Base-by-base conservation (phyloP, 2,329 filamentous ascomycete species). In the Curvularia verruculosa region DNA sequence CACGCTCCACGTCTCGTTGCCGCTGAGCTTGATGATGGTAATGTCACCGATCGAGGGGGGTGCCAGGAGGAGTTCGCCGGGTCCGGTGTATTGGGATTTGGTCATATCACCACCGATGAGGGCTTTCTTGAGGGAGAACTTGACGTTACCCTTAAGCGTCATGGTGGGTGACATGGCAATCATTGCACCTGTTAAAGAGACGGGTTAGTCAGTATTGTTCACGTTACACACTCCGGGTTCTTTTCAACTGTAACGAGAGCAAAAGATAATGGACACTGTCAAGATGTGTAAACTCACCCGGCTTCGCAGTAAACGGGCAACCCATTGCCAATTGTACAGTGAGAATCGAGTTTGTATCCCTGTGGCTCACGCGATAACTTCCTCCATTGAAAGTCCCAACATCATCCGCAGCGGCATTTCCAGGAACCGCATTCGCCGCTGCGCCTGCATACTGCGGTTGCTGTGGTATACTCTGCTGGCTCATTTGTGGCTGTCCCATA, bases 331-430 rank as follows among this genome's bases (percentile, higher is more conserved):
- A 79, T 75, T 97, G 94, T 21, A 97, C 78, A 0, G 93, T 98
- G 60, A 97, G 77, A 64, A 97, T 89, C 1, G 90, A 92, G 75
- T 98, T 99, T 56, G 87, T 89, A 75, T 97, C 92, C 21, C 95
- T 85, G 73, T 99, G 95, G 70, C 91, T 95, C 72, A 98, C 92
- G 41, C 95, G 85, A 75, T 94, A 99, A 71, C 90, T 94, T 12
- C 95, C 95, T 15, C 95, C 95, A 73, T 98, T 98, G 81, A 98
- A 99, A 0, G 90, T 95, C n/a, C 95, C 95, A 1, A 96, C 86
- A 66, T 96, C 93, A 75, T 98, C 95, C 28, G 86, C 81, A 0
- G 78, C 77, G 0, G 84, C 80, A 8, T 21, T 37, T 24, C 13
- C 49, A 29, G 78, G 46, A 19, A 28, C n/a, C 13, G n/a, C 77